Evolutionary conservation across 495 filamentous ascomycete species (phyloP).

Genomic region (Symbiotaphrina buchneri): DNA sequence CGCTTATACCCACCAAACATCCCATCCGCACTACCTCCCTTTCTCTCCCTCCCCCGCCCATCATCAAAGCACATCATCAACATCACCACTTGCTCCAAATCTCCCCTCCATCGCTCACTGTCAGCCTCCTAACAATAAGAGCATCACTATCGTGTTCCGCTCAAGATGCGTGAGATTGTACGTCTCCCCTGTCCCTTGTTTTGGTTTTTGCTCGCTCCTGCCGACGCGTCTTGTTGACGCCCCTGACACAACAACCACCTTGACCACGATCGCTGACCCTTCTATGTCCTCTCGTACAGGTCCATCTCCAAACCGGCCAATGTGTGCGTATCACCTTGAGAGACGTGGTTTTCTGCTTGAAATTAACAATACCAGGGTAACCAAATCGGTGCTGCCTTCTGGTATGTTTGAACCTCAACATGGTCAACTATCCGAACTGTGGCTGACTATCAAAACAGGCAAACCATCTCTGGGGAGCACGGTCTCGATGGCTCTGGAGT

Average conservation of each 20-base stretch:
- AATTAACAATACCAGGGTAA: constrained; percentile 51
- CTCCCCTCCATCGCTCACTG: too few relatives aligned
- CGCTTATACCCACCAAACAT: too few relatives aligned
- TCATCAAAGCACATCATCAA: too few relatives aligned
- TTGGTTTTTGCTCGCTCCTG: constrained; percentile 3
- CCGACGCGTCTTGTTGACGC: constrained; percentile 13
- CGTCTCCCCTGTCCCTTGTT: constrained; percentile 16
- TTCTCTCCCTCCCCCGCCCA: too few relatives aligned
- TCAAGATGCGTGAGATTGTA: constrained; percentile 88
- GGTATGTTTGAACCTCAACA: constrained; percentile 23
- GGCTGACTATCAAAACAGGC: constrained; percentile 25
- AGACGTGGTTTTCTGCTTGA: constrained; percentile 10
- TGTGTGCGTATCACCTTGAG: constrained; percentile 39
- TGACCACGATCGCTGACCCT: constrained; percentile 1
- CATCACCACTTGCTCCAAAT: too few relatives aligned
- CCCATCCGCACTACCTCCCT: too few relatives aligned
- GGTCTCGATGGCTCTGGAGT: constrained; percentile 89
- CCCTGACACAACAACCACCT: background rate
- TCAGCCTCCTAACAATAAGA: too few relatives aligned
- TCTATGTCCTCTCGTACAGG: constrained; percentile 24
- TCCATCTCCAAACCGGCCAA: constrained; percentile 98
- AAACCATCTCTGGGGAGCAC: constrained; percentile 96
- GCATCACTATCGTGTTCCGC: too few relatives aligned
- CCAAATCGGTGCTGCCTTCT: constrained; percentile 99
- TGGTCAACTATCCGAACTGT: constrained; percentile 2